Percentiles rank a stretch among this genome's conserved stretches.
Evolutionary conservation across 257 asterid genomes (phyloP).

Genomic region (Solanum dulcamara): DNA sequence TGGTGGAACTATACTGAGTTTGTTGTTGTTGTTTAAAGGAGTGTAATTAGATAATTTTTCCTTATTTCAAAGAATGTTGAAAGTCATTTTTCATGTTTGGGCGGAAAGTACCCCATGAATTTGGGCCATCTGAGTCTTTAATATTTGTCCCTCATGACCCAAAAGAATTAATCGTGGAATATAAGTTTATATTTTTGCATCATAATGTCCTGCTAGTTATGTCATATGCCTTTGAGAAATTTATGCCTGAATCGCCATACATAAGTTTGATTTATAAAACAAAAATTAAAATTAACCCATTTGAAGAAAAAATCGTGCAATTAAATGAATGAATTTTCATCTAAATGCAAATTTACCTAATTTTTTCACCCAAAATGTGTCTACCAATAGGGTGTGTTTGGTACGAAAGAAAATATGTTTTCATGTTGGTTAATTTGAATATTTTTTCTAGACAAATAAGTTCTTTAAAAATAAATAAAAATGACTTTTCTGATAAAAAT

Average conservation of each 20-base stretch:
- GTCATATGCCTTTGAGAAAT: not conserved
- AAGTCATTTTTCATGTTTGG: not conserved
- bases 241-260: not conserved
- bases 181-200: not conserved
- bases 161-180: no score
- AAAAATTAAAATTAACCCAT: not conserved
- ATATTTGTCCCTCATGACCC: no score
- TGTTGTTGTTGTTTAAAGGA: no score
- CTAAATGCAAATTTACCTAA: not conserved
- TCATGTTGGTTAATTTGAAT: not conserved
- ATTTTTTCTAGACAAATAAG: not conserved
- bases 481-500: no score
- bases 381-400: not conserved
- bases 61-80: no score
- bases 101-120: not conserved
- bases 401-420: not conserved
- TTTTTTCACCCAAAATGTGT: not conserved
- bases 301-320: not conserved
- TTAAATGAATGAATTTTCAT: not conserved
- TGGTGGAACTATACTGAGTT: no score
- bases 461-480: no score
- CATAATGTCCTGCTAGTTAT: no score
- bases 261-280: no score
- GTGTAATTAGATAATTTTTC: no score
- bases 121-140: not conserved